Base-by-base conservation (phyloP, 257 asterid genomes). In the Solanum sitiens region DNA sequence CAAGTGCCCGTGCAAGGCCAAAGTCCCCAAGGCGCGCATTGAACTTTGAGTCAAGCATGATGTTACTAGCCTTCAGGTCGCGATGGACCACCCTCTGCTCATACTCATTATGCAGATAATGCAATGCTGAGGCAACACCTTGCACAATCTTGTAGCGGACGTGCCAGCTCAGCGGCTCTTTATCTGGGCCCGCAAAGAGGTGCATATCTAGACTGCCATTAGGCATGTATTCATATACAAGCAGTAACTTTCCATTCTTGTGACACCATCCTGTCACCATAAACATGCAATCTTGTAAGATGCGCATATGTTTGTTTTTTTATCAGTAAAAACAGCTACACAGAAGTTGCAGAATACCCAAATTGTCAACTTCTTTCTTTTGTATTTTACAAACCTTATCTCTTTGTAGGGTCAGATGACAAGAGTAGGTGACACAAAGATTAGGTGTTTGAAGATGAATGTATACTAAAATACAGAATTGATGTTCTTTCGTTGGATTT, bases 211-310 rank as follows among this genome's bases (percentile, higher is more conserved):
- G 88, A 90, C 99, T 97, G 42, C 99, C 96, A 8, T 94, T 93
- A 2, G 99, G 99, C 99, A 97, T 94, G 94, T 93, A 97, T 53
- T 97, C 98, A 32, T 97, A 95, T 4, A 97, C 98, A 14, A 97
- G 92, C 20, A 97, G 90, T 3, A 94, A 93, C 90, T 95, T 95
- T 76, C 93, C 95, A 21, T 95, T 91, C 94, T 93, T 95, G 94
- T 97, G 95, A 73, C 99, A 95, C 99, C 98, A 97, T 87, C 99
- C 99, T 97, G 93, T 86, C 14, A 85, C 40, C 85, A 53, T 72
- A 75, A 27, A 90, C 15, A 70, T 83, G 70, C 76, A 65, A 85
- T n/a, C 21, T 59, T 72, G 59, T 84, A n/a, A 80, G 86, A 56
- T 83, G 14, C 50, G 14, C 50, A 10, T 68, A 40, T 44, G 71